A percentile compares a stretch with the other conserved stretches of the same genome.
Conservation (phyloP, 2,329 filamentous ascomycete species). For the Periconia sp. region DNA sequence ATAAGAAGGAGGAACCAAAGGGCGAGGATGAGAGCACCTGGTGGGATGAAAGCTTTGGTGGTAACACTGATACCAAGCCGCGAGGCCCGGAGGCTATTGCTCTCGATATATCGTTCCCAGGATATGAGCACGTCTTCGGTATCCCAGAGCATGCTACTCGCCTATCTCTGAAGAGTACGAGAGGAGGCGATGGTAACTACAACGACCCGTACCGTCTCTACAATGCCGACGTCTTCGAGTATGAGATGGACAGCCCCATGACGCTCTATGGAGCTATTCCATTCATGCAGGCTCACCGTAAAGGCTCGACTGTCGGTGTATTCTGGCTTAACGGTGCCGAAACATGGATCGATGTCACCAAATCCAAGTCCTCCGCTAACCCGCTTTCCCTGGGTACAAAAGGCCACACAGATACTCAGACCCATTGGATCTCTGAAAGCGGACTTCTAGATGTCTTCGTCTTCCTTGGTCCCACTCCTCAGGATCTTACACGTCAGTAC, state of each 20-base stretch:
- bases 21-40: conserved; percentile 85
- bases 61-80: conserved; percentile 95
- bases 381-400: conserved; percentile 75
- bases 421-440: conserved; percentile 95
- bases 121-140: conserved; percentile 90
- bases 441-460: conserved; percentile 92
- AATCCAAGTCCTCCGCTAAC: conserved; percentile 75
- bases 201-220: conserved; percentile 91
- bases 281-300: conserved; percentile 96
- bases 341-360: conserved; percentile 95
- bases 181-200: conserved; percentile 83
- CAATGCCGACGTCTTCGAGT: conserved; percentile 97
- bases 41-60: conserved; percentile 98
- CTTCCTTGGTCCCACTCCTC: conserved; percentile 86
- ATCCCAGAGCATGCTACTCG: conserved; percentile 93
- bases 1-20: conserved; percentile 48
- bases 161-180: conserved; percentile 86
- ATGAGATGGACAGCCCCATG: conserved; percentile 96
- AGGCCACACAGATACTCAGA: conserved; percentile 77
- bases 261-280: conserved; percentile 97
- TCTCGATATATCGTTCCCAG: conserved; percentile 89
- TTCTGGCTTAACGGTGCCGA: conserved; percentile 98
- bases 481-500: conserved; percentile 81
- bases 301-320: conserved; percentile 90
- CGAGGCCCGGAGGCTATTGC: conserved; percentile 90